phyloP scores from a whole-genome alignment of 202 grass and related monocot genomes.

The Saccharum hybrid region DNA sequence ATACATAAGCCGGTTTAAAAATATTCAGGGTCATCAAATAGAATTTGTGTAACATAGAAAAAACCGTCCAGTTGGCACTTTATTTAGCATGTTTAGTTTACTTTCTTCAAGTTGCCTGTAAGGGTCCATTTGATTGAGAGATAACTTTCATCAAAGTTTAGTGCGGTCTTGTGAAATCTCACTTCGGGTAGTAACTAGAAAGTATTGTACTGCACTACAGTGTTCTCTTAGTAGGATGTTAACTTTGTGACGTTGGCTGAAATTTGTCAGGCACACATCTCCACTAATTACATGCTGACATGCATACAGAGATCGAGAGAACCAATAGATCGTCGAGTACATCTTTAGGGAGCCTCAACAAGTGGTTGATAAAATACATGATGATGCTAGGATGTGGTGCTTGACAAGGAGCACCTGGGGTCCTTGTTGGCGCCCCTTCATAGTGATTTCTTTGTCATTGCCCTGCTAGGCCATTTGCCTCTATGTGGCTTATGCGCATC shows the following conservation, averaged over 20 bases:
- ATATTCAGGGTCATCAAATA: not conserved
- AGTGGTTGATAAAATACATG: not conserved
- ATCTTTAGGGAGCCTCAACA: not conserved
- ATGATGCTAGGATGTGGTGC: not conserved
- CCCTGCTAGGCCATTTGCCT: too few relatives aligned
- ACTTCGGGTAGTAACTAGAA: not conserved
- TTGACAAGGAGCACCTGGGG: too few relatives aligned
- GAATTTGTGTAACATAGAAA: slow-evolving; percentile 8
- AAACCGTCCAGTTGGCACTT: not conserved
- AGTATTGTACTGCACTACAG: not conserved
- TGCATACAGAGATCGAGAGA: not conserved
- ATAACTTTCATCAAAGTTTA: not conserved
- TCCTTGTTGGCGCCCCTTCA: too few relatives aligned
- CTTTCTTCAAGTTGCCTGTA: slow-evolving; percentile 13
- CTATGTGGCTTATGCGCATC: too few relatives aligned
- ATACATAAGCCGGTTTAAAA: not conserved
- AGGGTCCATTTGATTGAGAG: too few relatives aligned
- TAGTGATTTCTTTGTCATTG: too few relatives aligned
- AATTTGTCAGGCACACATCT: not conserved
- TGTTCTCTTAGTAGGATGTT: not conserved
- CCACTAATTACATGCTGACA: not conserved
- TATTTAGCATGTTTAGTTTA: not conserved
- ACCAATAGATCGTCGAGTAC: not conserved
- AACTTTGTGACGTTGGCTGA: not conserved
- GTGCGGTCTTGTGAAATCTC: not conserved